These are phyloP conservation scores for Penicillium malachiteum DNA, from an alignment of 495 filamentous ascomycete genomes.

Conservation along the genomic window DNA sequence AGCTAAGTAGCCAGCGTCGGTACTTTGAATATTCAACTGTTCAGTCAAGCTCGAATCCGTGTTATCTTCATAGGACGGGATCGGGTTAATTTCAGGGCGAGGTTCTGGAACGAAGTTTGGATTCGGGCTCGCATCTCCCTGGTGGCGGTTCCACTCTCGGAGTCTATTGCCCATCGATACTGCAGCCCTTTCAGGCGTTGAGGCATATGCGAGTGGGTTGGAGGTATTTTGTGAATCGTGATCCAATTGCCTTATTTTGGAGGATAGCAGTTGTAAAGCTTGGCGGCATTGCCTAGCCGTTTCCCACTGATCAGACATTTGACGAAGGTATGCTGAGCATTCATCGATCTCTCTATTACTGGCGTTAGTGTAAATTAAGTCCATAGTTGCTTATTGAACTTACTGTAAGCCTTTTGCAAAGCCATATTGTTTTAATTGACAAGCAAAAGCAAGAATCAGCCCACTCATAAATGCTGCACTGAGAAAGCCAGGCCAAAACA, in stretches of 20 bases:
- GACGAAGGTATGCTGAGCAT: constrained; percentile 30
- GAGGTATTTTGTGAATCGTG: background rate
- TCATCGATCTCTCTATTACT: constrained; percentile 32
- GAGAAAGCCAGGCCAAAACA: constrained; percentile 44
- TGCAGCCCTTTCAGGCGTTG: constrained; percentile 1
- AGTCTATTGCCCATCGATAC: background rate
- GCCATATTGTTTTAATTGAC: constrained; percentile 40
- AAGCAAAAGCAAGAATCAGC: constrained; percentile 41
- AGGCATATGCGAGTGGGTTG: constrained; percentile 16
- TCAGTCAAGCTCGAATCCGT: background rate
- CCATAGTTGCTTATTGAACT: constrained; percentile 4
- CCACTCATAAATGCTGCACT: constrained; percentile 45
- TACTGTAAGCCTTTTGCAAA: constrained; percentile 35
- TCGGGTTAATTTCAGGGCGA: background rate
- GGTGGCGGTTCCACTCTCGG: background rate
- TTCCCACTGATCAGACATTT: constrained; percentile 42
- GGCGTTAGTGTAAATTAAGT: background rate
- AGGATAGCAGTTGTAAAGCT: constrained; percentile 30
- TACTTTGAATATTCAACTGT: constrained; percentile 10
- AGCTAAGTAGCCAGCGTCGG: constrained; percentile 5
- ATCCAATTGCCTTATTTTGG: constrained; percentile 22
- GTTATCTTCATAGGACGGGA: background rate
- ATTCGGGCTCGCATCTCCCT: background rate
- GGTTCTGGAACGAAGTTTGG: background rate
- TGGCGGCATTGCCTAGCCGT: constrained; percentile 40